Conservation (phyloP, 352 stramenopile genomes). For the Phytophthora pistaciae region DNA sequence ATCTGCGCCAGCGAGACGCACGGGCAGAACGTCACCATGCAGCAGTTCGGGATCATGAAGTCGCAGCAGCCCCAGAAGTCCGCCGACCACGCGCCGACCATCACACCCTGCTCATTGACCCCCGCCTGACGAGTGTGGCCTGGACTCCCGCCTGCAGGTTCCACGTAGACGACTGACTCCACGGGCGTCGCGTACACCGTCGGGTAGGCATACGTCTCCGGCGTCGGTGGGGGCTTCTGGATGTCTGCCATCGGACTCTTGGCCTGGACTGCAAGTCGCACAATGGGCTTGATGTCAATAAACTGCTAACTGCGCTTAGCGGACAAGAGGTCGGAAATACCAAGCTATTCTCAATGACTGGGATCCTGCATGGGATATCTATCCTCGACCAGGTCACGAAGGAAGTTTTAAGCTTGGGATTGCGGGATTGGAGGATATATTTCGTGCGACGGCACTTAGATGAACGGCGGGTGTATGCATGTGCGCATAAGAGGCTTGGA, state of each 20-base stretch:
- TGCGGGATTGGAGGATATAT: background rate
- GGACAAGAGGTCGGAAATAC: background rate
- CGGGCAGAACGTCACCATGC: slow-evolving; percentile 57
- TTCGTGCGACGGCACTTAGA: background rate
- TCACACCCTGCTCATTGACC: slow-evolving; percentile 24
- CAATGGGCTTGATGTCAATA: slow-evolving; percentile 9
- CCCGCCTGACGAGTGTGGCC: slow-evolving; percentile 4
- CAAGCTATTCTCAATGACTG: background rate
- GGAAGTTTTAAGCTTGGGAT: background rate
- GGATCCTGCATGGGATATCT: background rate
- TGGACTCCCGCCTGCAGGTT: background rate
- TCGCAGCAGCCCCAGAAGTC: slow-evolving; percentile 58
- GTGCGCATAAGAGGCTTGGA: background rate
- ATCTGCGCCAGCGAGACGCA: slow-evolving; percentile 66
- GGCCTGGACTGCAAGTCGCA: background rate
- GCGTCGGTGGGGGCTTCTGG: slow-evolving; percentile 22
- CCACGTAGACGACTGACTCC: slow-evolving; percentile 28
- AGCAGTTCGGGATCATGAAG: slow-evolving; percentile 51
- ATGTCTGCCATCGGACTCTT: slow-evolving; percentile 23
- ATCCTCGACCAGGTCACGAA: background rate
- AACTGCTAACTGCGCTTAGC: background rate
- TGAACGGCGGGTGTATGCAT: slow-evolving; percentile 3
- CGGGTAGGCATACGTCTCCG: slow-evolving; percentile 18
- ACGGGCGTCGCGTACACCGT: slow-evolving; percentile 23
- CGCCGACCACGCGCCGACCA: slow-evolving; percentile 33